A percentile compares a stretch with the other conserved stretches of the same genome.
Evolutionary conservation across 805 yeast genomes (phyloP).

Genomic region (Saccharomyces paradoxus): DNA sequence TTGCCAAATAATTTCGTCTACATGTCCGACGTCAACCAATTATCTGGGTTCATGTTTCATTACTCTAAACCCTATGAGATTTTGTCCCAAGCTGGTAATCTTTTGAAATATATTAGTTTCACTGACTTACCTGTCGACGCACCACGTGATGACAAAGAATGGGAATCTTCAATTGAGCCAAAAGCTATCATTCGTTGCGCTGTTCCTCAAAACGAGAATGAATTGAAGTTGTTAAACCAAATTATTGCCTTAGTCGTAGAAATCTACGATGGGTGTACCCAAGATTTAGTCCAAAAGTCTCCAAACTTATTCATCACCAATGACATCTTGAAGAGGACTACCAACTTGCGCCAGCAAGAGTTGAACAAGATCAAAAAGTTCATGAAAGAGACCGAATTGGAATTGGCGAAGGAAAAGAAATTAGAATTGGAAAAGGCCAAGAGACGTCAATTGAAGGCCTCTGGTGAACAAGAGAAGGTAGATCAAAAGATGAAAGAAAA

Average conservation of each 20-base stretch:
- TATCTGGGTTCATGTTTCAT: conserved; percentile 57
- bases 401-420: conserved; percentile 60
- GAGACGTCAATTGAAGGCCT: conserved; percentile 49
- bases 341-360: conserved; percentile 71
- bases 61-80: conserved; percentile 36
- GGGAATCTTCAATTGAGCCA: conserved; percentile 41
- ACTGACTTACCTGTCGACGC: conserved; percentile 77
- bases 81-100: conserved; percentile 35
- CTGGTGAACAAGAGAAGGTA: conserved; percentile 67
- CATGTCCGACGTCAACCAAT: conserved; percentile 83
- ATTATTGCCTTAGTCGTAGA: conserved; percentile 49
- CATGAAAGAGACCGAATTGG: conserved; percentile 58
- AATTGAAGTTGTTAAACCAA: conserved; percentile 41
- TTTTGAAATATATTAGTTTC: conserved; percentile 62
- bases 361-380: conserved; percentile 57
- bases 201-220: conserved; percentile 42
- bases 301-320: conserved; percentile 50
- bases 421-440: conserved; percentile 60
- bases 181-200: conserved; percentile 48
- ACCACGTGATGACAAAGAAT: conserved; percentile 54
- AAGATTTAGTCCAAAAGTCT: conserved; percentile 30
- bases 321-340: conserved; percentile 70
- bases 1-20: conserved; percentile 71
- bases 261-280: conserved; percentile 50
- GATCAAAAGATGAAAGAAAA: conserved; percentile 75